Base-by-base conservation (phyloP, 108 stramenopile species). In the Skeletonema grethae region DNA sequence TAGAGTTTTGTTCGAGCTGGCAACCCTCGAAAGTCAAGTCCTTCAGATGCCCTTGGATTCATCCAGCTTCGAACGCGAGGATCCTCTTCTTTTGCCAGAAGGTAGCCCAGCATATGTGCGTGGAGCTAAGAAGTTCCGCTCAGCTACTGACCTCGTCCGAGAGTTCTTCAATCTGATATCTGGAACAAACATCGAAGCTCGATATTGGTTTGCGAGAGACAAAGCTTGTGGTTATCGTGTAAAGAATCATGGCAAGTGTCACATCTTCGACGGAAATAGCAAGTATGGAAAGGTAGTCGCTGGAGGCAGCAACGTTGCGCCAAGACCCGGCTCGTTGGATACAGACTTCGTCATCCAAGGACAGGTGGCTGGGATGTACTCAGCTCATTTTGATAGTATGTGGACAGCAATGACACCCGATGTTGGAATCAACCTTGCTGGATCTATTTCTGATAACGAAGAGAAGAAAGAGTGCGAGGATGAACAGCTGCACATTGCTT, bases 151-250 rank as follows among this genome's bases (percentile, higher is more conserved):
- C 24, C 43, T 63, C 31, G 45, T 69, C 3, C 38, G 34, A 32
- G 39, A 69, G 45, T 56, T 63, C 34, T 36, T 69, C 30, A 22
- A 38, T 45, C 68, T 60, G 60, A 35, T 50, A 11, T 35, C 36
- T 31, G 43, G 67, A 39, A 28, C 39, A 12, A 65, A 67, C 30
- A 57, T 73, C 18, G 61, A 78, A 43, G 41, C 67, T 11, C 22
- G 65, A 25, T 78, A 55, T 34, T 75, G 78, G 78, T 79, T 64
- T 60, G 78, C 78, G n/a, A 20, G 73, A 29, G 78, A 79, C 20
- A 38, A 38, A 18, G 46, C 16, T 48, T 48, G 46, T 18, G 46
- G 46, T 48, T 79, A 79, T 43, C 78, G 78, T 12, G 53, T 79
- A 35, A 79, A 79, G 31, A 79, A 75, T 67, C 78, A 79, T 61